phyloP scores from a whole-genome alignment of 495 filamentous ascomycete genomes.

The Penicillium goetzii region DNA sequence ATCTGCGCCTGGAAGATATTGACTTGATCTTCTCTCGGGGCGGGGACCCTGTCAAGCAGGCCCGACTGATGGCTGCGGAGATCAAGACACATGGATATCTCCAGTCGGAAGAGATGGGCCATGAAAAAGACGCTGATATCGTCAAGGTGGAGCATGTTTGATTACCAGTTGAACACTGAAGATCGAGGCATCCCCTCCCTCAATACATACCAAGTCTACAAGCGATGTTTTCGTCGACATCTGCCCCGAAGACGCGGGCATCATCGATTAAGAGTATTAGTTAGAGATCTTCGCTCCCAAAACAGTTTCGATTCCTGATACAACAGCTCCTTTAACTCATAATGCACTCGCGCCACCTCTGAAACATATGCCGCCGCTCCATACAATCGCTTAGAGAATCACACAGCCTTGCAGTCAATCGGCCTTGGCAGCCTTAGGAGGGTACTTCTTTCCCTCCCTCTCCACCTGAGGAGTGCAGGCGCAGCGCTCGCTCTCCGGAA shows the following conservation, averaged over 20 bases:
- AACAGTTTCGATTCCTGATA: not conserved
- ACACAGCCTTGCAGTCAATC: constrained; percentile 33
- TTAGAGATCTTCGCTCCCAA: not conserved
- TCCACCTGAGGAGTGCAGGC: constrained; percentile 64
- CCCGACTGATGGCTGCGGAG: too few relatives aligned
- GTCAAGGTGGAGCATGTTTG: constrained; percentile 19
- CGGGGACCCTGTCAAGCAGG: too few relatives aligned
- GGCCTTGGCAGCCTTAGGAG: constrained; percentile 60
- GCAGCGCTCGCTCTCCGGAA: constrained; percentile 65
- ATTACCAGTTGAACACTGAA: not conserved
- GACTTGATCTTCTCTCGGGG: constrained; percentile 39
- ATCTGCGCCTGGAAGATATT: constrained; percentile 48
- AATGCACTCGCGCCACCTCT: not conserved
- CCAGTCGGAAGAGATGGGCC: too few relatives aligned
- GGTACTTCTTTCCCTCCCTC: constrained; percentile 63
- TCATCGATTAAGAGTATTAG: not conserved
- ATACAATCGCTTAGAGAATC: constrained; percentile 20
- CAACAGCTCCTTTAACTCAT: not conserved
- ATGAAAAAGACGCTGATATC: constrained; percentile 10
- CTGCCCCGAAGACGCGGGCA: not conserved
- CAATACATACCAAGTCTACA: not conserved
- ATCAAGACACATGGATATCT: too few relatives aligned
- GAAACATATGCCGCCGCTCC: not conserved
- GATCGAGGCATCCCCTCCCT: not conserved
- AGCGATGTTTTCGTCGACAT: not conserved